Conservation (phyloP, 257 asterid species). For the Coffea eugenioides region DNA sequence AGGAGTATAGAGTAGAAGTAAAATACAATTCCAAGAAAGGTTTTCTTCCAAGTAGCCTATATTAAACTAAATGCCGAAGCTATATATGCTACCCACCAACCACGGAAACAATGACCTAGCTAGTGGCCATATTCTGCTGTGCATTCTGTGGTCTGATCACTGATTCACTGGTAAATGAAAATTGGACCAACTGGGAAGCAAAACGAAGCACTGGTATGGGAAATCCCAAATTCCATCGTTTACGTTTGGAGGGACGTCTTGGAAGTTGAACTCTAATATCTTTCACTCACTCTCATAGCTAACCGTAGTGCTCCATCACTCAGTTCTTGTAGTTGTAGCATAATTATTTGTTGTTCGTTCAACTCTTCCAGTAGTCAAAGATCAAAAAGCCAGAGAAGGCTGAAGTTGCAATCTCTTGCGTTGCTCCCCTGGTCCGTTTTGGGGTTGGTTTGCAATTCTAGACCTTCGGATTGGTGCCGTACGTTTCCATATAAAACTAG, state of each 20-base stretch:
- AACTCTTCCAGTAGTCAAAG: neutral
- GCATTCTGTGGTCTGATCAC: neutral
- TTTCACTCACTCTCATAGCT: neutral
- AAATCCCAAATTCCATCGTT: slow-evolving; percentile 7
- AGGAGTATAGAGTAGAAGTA: neutral
- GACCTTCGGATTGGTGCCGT: neutral
- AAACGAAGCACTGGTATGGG: neutral
- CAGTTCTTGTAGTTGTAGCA: too few species aligned
- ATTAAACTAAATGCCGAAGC: neutral
- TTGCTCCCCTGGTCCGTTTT: neutral
- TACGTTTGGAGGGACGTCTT: slow-evolving; percentile 8
- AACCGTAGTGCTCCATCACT: too few species aligned
- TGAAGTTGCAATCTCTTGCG: too few species aligned
- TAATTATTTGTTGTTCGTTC: neutral
- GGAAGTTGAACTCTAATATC: slow-evolving; percentile 14
- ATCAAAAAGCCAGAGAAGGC: neutral
- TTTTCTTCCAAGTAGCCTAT: neutral
- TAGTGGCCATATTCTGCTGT: neutral
- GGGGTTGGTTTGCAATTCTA: neutral
- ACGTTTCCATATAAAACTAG: neutral
- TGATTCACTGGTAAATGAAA: neutral
- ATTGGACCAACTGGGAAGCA: too few species aligned
- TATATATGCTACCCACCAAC: too few species aligned
- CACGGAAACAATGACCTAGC: too few species aligned
- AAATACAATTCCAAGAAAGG: neutral